Conservation (phyloP, 345 rosid species). For the Eucalyptus fibrosa region DNA sequence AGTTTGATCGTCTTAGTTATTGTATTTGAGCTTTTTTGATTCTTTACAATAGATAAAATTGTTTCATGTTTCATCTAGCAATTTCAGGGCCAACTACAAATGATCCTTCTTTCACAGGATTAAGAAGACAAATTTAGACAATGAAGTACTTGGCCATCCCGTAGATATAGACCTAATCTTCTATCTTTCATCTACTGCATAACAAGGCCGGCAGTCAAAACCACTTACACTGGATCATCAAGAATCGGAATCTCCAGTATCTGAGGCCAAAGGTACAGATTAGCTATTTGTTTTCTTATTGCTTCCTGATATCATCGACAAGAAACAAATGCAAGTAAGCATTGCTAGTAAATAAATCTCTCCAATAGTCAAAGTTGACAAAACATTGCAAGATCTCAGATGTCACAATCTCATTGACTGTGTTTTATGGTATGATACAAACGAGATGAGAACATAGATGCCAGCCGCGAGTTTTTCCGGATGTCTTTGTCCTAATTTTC, state of each 20-base stretch:
- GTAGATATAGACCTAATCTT: background rate
- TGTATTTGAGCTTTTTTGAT: background rate
- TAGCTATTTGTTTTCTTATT: slow-evolving; percentile 25
- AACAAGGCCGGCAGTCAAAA: background rate
- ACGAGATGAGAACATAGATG: background rate
- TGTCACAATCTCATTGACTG: background rate
- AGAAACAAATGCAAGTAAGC: background rate
- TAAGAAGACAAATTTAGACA: background rate
- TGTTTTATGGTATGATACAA: background rate
- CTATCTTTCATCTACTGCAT: background rate
- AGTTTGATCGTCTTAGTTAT: background rate
- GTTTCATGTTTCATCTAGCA: background rate
- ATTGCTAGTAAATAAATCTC: background rate
- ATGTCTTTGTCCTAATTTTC: background rate
- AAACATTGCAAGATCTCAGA: background rate
- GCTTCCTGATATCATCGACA: slow-evolving; percentile 15
- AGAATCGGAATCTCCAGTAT: slow-evolving; percentile 30
- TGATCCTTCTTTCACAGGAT: background rate
- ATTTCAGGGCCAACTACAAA: background rate
- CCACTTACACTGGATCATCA: slow-evolving; percentile 30
- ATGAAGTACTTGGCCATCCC: background rate
- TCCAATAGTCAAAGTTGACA: background rate
- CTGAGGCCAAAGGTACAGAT: slow-evolving; percentile 43
- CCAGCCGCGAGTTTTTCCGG: background rate
- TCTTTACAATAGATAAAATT: background rate